Conservation (phyloP, 805 yeast genomes). For the Yamadazyma tumulicola region DNA sequence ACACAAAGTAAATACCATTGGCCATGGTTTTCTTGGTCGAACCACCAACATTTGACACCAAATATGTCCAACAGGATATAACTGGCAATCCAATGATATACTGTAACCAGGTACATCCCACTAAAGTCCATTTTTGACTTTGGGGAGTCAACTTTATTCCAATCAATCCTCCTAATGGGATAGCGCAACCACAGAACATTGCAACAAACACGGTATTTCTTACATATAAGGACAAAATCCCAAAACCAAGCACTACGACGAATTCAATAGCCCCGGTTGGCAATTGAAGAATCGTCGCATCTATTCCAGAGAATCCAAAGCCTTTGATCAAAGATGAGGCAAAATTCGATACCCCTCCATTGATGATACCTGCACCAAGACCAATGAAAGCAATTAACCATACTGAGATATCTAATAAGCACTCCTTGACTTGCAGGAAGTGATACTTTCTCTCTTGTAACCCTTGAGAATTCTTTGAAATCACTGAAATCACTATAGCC, state of each 20-base stretch:
- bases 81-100: constrained; percentile 29
- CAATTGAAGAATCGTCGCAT: constrained; percentile 24
- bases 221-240: constrained; percentile 18
- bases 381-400: constrained; percentile 20
- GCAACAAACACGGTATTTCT: constrained; percentile 16
- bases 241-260: constrained; percentile 24
- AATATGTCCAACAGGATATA: constrained; percentile 22
- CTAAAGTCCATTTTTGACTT: constrained; percentile 22
- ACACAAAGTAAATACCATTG: constrained; percentile 19
- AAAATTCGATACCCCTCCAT: constrained; percentile 25
- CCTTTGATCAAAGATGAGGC: constrained; percentile 25
- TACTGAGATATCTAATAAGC: constrained; percentile 17
- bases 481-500: constrained; percentile 16
- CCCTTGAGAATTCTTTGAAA: constrained; percentile 23
- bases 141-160: constrained; percentile 19
- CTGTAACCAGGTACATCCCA: constrained; percentile 29
- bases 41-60: constrained; percentile 22
- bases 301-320: constrained; percentile 29
- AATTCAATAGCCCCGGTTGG: constrained; percentile 26
- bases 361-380: constrained; percentile 28
- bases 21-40: constrained; percentile 22
- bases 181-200: constrained; percentile 16
- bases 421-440: constrained; percentile 19
- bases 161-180: constrained; percentile 24
- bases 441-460: constrained; percentile 21